Base-by-base conservation (phyloP, 2,329 filamentous ascomycete species). In the Cladophialophora yegresii region DNA sequence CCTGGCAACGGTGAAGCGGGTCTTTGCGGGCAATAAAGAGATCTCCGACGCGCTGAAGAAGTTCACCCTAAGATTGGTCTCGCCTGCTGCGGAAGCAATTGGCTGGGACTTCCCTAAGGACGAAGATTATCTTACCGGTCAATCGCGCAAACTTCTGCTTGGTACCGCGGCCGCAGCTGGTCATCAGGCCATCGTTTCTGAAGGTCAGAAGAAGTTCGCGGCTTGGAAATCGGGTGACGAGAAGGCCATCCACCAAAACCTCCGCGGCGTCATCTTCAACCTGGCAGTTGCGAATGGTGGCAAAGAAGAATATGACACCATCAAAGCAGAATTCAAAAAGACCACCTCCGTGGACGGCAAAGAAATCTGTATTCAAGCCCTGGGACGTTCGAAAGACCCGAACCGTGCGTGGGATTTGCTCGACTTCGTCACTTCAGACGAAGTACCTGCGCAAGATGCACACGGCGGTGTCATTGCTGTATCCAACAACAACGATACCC, bases 321-420 rank as follows among this genome's bases (percentile, higher is more conserved):
- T 99, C 61, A 92, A 93, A 80, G 86, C 91, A 61, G 93, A 97
- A 75, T 98, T 91, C 83, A 83, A 87, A 68, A 87, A 82, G 57
- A 95, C 92, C 12, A 89, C 89, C 58, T 91, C 92, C 7, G 88
- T 97, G 43, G 95, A 98, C 72, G 93, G 92, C 72, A 96, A 93
- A 77, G 92, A 96, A 71, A 90, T 96, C 69, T 89, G 87, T 70
- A 84, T 98, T 2, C 82, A 85, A 43, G 86, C 90, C 3, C 84
- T 99, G 51, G 92, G 92, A 36, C 86, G 87, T 45, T 87, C 90
- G 22, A 88, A 89, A 71, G 86, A 91, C 61, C 75, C 81, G 0
- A 84, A 87, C 9, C 80, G 97, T 32, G 87, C 96, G 51, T 80
- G 84, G 62, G 78, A 88, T 73, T 83, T 88, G 84, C 74, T 89